Evolutionary conservation across 257 asterid genomes (phyloP).

Genomic region (Euphrasia confusa): DNA sequence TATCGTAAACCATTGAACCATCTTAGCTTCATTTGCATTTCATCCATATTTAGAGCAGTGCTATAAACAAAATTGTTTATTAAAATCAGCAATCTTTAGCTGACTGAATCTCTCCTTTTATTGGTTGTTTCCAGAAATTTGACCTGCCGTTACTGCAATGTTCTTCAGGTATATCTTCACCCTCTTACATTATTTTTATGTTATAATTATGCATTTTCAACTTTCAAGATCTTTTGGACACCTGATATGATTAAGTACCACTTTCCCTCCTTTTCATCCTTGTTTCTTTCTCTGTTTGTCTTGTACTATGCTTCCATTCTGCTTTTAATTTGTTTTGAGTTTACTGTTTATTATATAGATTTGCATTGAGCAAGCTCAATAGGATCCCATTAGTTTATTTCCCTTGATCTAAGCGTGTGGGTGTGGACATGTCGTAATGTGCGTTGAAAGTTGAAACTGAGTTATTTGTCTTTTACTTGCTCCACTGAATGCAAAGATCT

Average conservation of each 20-base stretch:
- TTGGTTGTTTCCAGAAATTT: constrained; percentile 52
- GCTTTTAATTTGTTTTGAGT: neutral
- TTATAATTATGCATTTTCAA: constrained; percentile 11
- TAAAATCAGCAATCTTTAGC: constrained; percentile 11
- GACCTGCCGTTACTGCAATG: constrained; percentile 78
- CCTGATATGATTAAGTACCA: constrained; percentile 12
- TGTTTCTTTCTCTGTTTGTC: constrained; percentile 7
- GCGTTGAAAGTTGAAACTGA: constrained; percentile 1
- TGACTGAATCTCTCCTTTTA: constrained; percentile 25
- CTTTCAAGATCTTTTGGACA: constrained; percentile 12
- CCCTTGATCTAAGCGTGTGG: neutral
- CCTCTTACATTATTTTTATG: constrained; percentile 2
- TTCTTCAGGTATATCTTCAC: constrained; percentile 59
- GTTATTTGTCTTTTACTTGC: neutral
- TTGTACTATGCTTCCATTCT: neutral
- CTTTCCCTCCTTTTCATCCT: neutral
- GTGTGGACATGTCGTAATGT: constrained; percentile 2
- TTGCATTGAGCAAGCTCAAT: neutral
- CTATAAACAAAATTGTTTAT: neutral
- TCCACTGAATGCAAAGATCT: neutral
- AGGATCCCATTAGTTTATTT: neutral
- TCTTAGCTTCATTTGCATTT: neutral
- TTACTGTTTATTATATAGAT: neutral
- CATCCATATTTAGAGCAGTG: too few relatives aligned
- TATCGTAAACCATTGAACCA: neutral